A percentile compares a stretch with the other conserved stretches of the same genome.
These are phyloP conservation scores for Chytriomyces sp. DNA, from an alignment of 192 early-diverging fungal genomes.

Conservation along the genomic window DNA sequence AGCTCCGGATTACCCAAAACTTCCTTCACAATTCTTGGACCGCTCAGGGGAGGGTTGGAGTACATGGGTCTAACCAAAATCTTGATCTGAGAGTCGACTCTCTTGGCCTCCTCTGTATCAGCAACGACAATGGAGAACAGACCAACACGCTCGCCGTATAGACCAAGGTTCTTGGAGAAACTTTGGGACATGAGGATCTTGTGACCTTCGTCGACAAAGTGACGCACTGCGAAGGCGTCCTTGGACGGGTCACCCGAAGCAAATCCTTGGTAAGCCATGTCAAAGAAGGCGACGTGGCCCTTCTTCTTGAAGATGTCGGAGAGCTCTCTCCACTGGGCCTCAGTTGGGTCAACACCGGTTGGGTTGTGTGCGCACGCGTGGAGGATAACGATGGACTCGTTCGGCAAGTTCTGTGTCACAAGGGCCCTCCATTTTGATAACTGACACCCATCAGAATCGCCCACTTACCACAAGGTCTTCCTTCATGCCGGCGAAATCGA, in stretches of 20 bases:
- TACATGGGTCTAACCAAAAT: slow-evolving; percentile 96
- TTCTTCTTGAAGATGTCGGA: slow-evolving; percentile 72
- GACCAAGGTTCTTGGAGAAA: slow-evolving; percentile 99
- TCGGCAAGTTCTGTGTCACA: slow-evolving; percentile 75
- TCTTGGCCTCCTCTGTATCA: slow-evolving; percentile 72
- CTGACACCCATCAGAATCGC: neutral
- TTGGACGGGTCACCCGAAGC: slow-evolving; percentile 86
- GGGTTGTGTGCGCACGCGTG: slow-evolving; percentile 99
- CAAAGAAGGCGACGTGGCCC: slow-evolving; percentile 93
- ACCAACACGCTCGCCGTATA: slow-evolving; percentile 97
- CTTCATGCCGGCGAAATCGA: slow-evolving; percentile 90
- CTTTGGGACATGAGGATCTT: slow-evolving; percentile 85
- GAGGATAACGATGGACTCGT: slow-evolving; percentile 85
- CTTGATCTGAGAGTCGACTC: slow-evolving; percentile 91
- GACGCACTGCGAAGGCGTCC: slow-evolving; percentile 92
- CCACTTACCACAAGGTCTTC: slow-evolving; percentile 74
- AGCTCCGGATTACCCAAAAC: slow-evolving; percentile 78
- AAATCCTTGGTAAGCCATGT: slow-evolving; percentile 99
- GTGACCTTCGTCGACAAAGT: slow-evolving; percentile 83
- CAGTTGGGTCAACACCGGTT: slow-evolving; percentile 96
- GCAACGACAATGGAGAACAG: slow-evolving; percentile 83
- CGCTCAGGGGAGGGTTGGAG: slow-evolving; percentile 97
- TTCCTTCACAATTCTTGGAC: slow-evolving; percentile 88
- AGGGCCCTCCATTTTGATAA: too few relatives aligned
- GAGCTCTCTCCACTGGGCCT: slow-evolving; percentile 89